phyloP scores from a whole-genome alignment of 1,139 yeast genomes.

The Yamadazyma triangularis region DNA sequence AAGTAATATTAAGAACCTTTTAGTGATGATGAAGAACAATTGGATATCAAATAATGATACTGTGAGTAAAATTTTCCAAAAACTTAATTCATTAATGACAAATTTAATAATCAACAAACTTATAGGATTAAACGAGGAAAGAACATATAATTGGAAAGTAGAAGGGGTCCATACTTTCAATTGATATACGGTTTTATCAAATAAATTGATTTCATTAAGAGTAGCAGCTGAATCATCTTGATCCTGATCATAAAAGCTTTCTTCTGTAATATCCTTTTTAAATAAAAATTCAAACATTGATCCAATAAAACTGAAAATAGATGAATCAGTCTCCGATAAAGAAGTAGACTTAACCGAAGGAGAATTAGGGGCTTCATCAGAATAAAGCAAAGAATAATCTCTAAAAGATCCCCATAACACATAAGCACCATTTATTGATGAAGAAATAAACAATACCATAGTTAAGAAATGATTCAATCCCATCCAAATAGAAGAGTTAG shows the following conservation, averaged over 20 bases:
- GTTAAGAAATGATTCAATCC: constrained; percentile 3
- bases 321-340: constrained; percentile 10
- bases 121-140: constrained; percentile 56
- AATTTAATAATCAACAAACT: constrained; percentile 37
- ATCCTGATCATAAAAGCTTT: constrained; percentile 10
- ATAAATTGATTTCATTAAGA: constrained; percentile 13
- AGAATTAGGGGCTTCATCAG: constrained; percentile 24
- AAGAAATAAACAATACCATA: constrained; percentile 2
- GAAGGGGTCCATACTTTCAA: constrained; percentile 60
- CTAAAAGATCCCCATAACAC: constrained; percentile 1
- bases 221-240: constrained; percentile 3
- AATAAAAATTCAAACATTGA: not conserved
- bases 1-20: constrained; percentile 41
- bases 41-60: constrained; percentile 35
- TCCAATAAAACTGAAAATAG: not conserved
- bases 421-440: constrained; percentile 1
- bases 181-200: constrained; percentile 42
- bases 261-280: constrained; percentile 6
- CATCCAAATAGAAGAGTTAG: constrained; percentile 1
- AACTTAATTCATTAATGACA: constrained; percentile 25
- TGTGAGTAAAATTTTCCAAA: constrained; percentile 34
- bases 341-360: constrained; percentile 29
- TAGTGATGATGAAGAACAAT: constrained; percentile 35
- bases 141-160: constrained; percentile 41
- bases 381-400: constrained; percentile 4